Percentiles rank a stretch among this genome's conserved stretches.
These are phyloP conservation scores for Penicillium diatomitis DNA, from an alignment of 495 filamentous ascomycete genomes.

Conservation along the genomic window DNA sequence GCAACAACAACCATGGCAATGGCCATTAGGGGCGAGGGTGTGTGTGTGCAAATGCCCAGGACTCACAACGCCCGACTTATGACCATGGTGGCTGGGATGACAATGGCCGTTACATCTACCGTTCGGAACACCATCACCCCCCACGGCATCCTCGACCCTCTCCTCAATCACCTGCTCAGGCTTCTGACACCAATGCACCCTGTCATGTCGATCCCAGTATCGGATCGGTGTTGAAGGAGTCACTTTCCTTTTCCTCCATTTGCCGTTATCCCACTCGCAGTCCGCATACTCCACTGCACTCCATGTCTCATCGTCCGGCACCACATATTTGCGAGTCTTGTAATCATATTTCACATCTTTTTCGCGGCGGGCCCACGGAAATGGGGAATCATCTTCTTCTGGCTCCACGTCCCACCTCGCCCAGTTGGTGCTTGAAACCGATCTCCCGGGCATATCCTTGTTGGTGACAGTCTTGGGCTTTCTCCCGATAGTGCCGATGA, in stretches of 20 bases:
- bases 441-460: neutral
- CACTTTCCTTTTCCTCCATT: constrained; percentile 2
- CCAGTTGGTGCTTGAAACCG: constrained; percentile 10
- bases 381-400: constrained; percentile 1
- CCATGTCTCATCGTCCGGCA: constrained; percentile 26
- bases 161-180: neutral
- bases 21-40: neutral
- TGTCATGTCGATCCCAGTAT: constrained; percentile 23
- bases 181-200: constrained; percentile 9
- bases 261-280: neutral
- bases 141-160: constrained; percentile 18
- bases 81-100: neutral
- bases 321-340: constrained; percentile 17
- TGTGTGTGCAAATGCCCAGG: neutral
- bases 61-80: neutral
- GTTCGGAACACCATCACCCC: constrained; percentile 10
- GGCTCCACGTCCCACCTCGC: constrained; percentile 12
- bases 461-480: neutral
- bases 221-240: constrained; percentile 17
- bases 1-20: neutral
- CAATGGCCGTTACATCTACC: neutral
- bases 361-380: constrained; percentile 10
- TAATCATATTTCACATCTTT: constrained; percentile 20
- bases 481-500: constrained; percentile 17
- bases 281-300: constrained; percentile 22